phyloP scores from a whole-genome alignment of 1,284 basidiomycete genomes.

The Wallemia ichthyophaga region DNA sequence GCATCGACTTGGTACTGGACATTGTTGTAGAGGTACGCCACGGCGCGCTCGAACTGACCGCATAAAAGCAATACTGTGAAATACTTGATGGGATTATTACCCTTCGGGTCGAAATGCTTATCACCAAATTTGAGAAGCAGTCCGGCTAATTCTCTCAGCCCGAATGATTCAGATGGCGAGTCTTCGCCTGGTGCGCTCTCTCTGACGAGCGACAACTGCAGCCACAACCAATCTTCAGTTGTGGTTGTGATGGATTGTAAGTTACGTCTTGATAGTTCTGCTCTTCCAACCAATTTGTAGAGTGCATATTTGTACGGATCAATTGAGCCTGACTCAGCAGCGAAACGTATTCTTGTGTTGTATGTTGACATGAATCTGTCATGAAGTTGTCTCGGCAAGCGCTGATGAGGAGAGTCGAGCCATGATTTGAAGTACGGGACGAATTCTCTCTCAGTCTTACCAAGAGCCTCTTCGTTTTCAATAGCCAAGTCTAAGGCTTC shows the following conservation, averaged over 20 bases:
- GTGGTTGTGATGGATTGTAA: slow-evolving; percentile 60
- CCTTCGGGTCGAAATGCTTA: slow-evolving; percentile 58
- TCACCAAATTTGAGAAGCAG: slow-evolving; percentile 66
- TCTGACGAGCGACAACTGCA: slow-evolving; percentile 50
- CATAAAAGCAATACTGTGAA: slow-evolving; percentile 69
- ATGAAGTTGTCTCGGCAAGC: slow-evolving; percentile 42
- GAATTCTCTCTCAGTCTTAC: slow-evolving; percentile 55
- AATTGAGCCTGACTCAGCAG: slow-evolving; percentile 25
- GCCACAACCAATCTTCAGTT: slow-evolving; percentile 96
- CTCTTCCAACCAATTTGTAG: slow-evolving; percentile 79
- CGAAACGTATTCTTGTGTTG: slow-evolving; percentile 72
- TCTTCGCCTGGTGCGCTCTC: slow-evolving; percentile 14
- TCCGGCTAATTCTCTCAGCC: slow-evolving; percentile 45
- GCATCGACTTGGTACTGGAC: slow-evolving; percentile 71
- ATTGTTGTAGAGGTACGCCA: slow-evolving; percentile 67
- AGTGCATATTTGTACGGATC: slow-evolving; percentile 89
- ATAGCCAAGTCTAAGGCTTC: slow-evolving; percentile 54
- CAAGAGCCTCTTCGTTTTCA: slow-evolving; percentile 39
- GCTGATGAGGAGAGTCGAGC: slow-evolving; percentile 49
- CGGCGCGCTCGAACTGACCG: slow-evolving; percentile 76
- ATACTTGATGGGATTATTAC: slow-evolving; percentile 37
- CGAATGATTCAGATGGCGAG: slow-evolving; percentile 21
- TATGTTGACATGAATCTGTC: slow-evolving; percentile 65
- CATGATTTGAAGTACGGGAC: slow-evolving; percentile 55
- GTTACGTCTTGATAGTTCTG: slow-evolving; percentile 53